Evolutionary conservation across 768 basidiomycete species (phyloP).

Genomic region (Sarcodon aspratus): DNA sequence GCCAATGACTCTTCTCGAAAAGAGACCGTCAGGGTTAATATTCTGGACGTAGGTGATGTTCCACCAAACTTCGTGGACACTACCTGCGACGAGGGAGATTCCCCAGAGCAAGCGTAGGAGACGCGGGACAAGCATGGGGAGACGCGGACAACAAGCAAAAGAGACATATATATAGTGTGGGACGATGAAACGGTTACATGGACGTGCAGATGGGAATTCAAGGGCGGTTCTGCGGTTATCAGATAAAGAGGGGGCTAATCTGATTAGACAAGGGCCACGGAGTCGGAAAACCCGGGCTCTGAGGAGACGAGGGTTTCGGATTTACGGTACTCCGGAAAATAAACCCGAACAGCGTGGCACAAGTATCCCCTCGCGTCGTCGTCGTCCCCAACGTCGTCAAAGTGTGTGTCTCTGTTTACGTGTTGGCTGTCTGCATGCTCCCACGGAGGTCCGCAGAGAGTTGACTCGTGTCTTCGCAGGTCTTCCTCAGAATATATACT

Average conservation of each 20-base stretch:
- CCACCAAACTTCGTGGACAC: slow-evolving; percentile 75
- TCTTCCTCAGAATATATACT: no score
- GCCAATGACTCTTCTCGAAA: slow-evolving; percentile 65
- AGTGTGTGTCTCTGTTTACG: no score
- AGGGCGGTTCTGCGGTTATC: slow-evolving; percentile 2
- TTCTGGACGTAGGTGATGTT: slow-evolving; percentile 76
- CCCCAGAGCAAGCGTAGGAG: slow-evolving; percentile 16
- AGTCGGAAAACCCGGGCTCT: not conserved
- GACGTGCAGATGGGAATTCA: no score
- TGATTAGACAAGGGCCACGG: not conserved
- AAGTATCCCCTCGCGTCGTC: no score
- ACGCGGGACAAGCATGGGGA: not conserved
- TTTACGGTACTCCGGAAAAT: no score
- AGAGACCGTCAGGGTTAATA: slow-evolving; percentile 76
- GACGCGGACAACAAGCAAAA: slow-evolving; percentile 2
- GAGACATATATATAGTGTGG: not conserved
- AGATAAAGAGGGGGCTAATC: not conserved
- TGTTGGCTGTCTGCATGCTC: no score
- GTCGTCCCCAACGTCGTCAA: no score
- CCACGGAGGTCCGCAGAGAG: no score
- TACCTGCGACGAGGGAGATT: slow-evolving; percentile 39
- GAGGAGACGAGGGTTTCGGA: not conserved
- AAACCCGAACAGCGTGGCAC: no score
- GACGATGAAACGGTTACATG: no score
- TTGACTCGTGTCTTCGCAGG: no score